Conservation (phyloP, 208 protist species). For the Tritrichomonas foetus region DNA sequence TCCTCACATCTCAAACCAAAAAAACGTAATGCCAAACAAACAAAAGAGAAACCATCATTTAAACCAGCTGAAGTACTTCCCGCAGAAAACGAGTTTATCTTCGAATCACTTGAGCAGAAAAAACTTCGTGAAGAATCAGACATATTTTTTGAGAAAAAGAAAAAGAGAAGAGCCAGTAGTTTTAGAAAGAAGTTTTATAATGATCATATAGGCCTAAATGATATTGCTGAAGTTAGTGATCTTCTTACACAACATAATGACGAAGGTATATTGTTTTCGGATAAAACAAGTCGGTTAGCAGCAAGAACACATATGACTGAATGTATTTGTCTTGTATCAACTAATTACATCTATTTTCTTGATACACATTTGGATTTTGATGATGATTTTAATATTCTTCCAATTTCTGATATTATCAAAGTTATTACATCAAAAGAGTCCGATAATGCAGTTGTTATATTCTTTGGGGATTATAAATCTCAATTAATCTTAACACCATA, state of each 20-base stretch:
- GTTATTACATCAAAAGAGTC: neutral
- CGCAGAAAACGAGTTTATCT: too few species aligned
- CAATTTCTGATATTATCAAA: neutral
- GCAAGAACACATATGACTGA: neutral
- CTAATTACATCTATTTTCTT: neutral
- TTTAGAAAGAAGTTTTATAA: neutral
- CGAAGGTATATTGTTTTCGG: constrained; percentile 5
- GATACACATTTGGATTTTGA: neutral
- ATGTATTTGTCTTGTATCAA: neutral
- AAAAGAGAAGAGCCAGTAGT: neutral
- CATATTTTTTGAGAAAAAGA: neutral
- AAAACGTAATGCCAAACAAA: too few species aligned
- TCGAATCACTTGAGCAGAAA: too few species aligned
- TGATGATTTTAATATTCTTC: neutral
- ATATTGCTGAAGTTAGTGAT: neutral
- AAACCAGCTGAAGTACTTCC: too few species aligned
- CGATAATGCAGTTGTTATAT: neutral
- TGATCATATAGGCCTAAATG: neutral
- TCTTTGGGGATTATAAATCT: neutral
- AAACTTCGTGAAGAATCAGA: neutral
- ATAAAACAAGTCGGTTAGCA: neutral
- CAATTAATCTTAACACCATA: neutral
- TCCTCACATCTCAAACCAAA: too few species aligned
- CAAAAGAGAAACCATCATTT: too few species aligned
- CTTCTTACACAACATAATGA: neutral